Conservation (phyloP, 2,329 filamentous ascomycete species). For the Hymenoscyphus infarciens region DNA sequence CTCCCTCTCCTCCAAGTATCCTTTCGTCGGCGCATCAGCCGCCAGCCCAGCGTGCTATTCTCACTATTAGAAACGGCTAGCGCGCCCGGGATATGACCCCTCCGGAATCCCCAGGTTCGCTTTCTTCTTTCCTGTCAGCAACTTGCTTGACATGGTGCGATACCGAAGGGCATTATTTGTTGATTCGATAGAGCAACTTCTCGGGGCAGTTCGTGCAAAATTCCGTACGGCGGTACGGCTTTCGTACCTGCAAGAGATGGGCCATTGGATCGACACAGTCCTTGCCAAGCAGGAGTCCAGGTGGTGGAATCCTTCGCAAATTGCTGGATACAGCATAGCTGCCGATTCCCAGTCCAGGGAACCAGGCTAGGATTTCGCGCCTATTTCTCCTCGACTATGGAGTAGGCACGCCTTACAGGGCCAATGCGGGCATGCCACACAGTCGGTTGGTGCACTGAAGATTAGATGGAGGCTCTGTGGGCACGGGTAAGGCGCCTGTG, state of each 20-base stretch:
- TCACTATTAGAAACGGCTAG: neutral
- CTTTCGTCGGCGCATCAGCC: constrained; percentile 1
- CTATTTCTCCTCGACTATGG: neutral
- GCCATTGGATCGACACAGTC: neutral
- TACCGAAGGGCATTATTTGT: neutral
- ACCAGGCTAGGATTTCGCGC: neutral
- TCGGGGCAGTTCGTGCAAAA: no score
- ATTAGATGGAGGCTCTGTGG: neutral
- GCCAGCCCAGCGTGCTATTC: neutral
- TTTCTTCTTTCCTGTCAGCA: neutral
- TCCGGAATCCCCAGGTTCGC: neutral
- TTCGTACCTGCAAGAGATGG: constrained; percentile 1
- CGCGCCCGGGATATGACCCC: neutral
- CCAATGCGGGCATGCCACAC: neutral
- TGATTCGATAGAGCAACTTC: neutral
- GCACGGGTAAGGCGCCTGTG: neutral
- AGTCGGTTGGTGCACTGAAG: neutral
- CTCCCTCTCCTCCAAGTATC: neutral
- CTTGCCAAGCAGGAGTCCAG: neutral
- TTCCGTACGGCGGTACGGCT: neutral
- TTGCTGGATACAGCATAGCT: neutral
- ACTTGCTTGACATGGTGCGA: neutral
- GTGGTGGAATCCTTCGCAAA: neutral
- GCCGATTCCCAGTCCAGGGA: neutral
- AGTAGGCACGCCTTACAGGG: constrained; percentile 2